Conservation (phyloP, 768 basidiomycete genomes). For the Rhizopogon vulgaris region DNA sequence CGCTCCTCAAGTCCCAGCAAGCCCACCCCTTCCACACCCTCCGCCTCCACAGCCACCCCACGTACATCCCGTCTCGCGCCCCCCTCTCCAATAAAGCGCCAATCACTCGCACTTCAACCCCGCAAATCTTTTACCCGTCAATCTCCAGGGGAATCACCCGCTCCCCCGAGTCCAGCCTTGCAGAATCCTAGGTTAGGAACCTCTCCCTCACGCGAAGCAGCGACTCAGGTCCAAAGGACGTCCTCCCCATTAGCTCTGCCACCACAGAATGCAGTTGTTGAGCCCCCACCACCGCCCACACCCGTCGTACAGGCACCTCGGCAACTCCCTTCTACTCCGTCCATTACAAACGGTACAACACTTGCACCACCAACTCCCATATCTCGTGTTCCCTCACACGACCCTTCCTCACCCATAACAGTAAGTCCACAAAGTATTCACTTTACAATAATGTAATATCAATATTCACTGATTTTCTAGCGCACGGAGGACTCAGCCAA, state of each 20-base stretch:
- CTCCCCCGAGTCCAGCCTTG: conserved; percentile 22
- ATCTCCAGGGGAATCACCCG: conserved; percentile 31
- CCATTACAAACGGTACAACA: conserved; percentile 7
- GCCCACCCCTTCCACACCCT: conserved; percentile 21
- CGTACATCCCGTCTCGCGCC: conserved; percentile 24
- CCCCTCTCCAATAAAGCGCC: conserved; percentile 52
- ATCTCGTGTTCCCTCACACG: conserved; percentile 1
- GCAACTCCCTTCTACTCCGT: conserved; percentile 12
- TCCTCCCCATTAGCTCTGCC: conserved; percentile 34
- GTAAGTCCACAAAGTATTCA: conserved; percentile 8
- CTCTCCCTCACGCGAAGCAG: conserved; percentile 20
- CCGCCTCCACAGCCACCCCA: conserved; percentile 23
- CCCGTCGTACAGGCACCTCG: conserved; percentile 6
- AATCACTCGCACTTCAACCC: conserved; percentile 40
- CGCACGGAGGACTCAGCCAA: conserved; percentile 36
- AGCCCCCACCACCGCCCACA: conserved; percentile 17
- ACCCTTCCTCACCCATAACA: conserved; percentile 20
- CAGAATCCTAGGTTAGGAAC: conserved; percentile 26
- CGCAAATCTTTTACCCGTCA: conserved; percentile 46
- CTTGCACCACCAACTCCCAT: background rate
- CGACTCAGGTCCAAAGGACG: conserved; percentile 21
- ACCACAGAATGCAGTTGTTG: conserved; percentile 25
- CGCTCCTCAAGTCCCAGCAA: conserved; percentile 65
- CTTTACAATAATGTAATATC: background rate
- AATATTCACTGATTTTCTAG: conserved; percentile 10